Base-by-base conservation (phyloP, 2,329 filamentous ascomycete genomes). In the Cordyceps javanica region DNA sequence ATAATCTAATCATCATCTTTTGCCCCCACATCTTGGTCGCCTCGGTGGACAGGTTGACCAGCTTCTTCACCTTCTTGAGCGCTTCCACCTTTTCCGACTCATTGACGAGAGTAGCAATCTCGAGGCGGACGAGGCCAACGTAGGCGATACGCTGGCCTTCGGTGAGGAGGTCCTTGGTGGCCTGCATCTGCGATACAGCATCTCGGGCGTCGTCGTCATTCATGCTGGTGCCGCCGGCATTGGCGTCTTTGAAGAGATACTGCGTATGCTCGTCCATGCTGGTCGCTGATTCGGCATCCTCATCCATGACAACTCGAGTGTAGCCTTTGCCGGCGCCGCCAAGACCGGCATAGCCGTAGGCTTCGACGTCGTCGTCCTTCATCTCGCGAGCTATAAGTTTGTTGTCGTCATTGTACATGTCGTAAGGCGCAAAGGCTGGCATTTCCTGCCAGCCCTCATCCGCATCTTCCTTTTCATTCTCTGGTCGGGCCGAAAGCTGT, bases 241-340 rank as follows among this genome's bases (percentile, higher is more conserved):
- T 79, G n/a, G 79, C 73, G 60, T 91, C 86, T 63, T 90, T 93
- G 77, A 99, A 99, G 3, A 99, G 80, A 70, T 99, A 99, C 57
- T 91, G 86, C 0, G 94, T 99, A 67, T 97, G 93, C 59, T 99
- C 94, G 69, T 99, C 94, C 85, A 99, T 85, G 74, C 93, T 97
- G 3, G 91, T 99, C 50, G 89, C 89, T 28, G 92, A 97, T 69
- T 96, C 85, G 14, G 87, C 92, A 72, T 99, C 94, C 62, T 99
- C 94, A 65, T 99, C 94, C 65, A 96, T 82, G 61, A 95, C 83
- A n/a, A 99, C 91, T 50, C 91, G 83, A 0, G 94, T 99, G 70
- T 99, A 99, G 5, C 94, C 94, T 72, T 91, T 97, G 39, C 91
- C 91, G 9, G 93, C 93, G 28, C 92, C 92, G 25, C 93, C 92